Base-by-base conservation (phyloP, 1,284 basidiomycete species). In the Vanrija sp. region DNA sequence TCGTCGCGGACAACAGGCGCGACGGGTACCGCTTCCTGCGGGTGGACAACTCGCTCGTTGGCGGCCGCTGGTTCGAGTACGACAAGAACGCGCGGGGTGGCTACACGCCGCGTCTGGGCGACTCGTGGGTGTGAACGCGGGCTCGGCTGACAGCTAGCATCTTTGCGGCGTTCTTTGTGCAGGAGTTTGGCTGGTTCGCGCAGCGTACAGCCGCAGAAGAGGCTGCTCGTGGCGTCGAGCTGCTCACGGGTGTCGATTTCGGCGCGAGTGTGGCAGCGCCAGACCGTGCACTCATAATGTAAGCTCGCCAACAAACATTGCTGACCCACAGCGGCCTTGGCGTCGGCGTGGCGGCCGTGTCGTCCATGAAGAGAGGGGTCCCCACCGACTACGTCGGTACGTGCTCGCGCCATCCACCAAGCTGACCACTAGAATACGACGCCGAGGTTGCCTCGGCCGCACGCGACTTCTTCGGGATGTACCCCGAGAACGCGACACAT, bases 361-460 rank as follows among this genome's bases (percentile, higher is more conserved):
- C 87, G 0, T 84, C 94, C 63, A 77, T 82, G 43, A 78, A 80
- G 27, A 87, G 89, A 57, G 81, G 81, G 4, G 75, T 91, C 18
- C 77, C 80, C 10, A 65, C 75, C 3, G 67, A 71, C 39, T 56
- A 72, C 10, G 66, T 73, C 37, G 67, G 68, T 67, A 47, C 25
- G 63, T 60, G 0, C 15, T 18, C 23, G 23, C 44, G 22, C 19
- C 22, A 4, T 14, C 20, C 3, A 1, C 24, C 45, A 15, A n/a
- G n/a, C 24, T 44, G 25, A 1, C 81, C 88, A 43, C 80, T 88
- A 47, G 93, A 97, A 71, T 87, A 94, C 56, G 93, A 96, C 71
- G 85, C 87, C 23, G 85, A 82, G 0, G 90, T 97, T 3, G 92
- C 91, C 66, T 76, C 83, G n/a, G 89, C 87, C 27, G 89, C 92